A percentile compares a stretch with the other conserved stretches of the same genome.
phyloP scores from a whole-genome alignment of 257 asterid genomes.

The Haberlea rhodopensis region DNA sequence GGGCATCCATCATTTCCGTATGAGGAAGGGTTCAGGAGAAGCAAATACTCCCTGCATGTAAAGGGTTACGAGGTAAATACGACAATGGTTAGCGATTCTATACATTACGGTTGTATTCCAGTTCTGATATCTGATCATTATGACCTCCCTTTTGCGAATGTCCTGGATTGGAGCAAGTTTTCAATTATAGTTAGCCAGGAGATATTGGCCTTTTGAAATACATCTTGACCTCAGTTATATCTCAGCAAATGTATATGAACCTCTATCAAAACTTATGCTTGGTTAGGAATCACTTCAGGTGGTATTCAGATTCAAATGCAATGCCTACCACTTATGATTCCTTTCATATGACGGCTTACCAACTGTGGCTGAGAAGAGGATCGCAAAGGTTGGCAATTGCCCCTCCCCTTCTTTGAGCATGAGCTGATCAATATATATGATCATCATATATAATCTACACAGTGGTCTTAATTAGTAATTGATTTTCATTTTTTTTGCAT shows the following conservation, averaged over 20 bases:
- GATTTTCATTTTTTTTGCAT: too few relatives aligned
- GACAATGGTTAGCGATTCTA: slow-evolving; percentile 71
- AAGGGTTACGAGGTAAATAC: slow-evolving; percentile 90
- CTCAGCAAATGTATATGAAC: slow-evolving; percentile 43
- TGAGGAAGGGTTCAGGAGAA: slow-evolving; percentile 61
- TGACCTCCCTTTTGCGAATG: slow-evolving; percentile 72
- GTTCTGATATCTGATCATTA: slow-evolving; percentile 70
- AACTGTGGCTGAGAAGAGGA: slow-evolving; percentile 75
- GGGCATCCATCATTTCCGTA: slow-evolving; percentile 51
- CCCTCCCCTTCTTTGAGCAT: too few relatives aligned
- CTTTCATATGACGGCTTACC: slow-evolving; percentile 76
- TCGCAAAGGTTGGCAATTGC: slow-evolving; percentile 26
- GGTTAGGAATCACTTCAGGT: slow-evolving; percentile 64
- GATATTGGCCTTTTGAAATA: slow-evolving; percentile 48
- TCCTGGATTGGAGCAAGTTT: slow-evolving; percentile 71
- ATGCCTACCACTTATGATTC: slow-evolving; percentile 51
- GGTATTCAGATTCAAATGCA: slow-evolving; percentile 36
- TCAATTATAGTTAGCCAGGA: slow-evolving; percentile 50
- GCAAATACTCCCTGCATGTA: slow-evolving; percentile 75
- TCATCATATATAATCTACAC: too few relatives aligned
- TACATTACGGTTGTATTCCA: slow-evolving; percentile 75
- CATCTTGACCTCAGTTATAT: slow-evolving; percentile 40
- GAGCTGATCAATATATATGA: too few relatives aligned
- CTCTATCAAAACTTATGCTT: slow-evolving; percentile 46
- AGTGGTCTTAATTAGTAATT: too few relatives aligned